Evolutionary conservation across 495 filamentous ascomycete species (phyloP), one percentile per base, ranked within the genome.

Genomic region (Annulohypoxylon bovei): DNA sequence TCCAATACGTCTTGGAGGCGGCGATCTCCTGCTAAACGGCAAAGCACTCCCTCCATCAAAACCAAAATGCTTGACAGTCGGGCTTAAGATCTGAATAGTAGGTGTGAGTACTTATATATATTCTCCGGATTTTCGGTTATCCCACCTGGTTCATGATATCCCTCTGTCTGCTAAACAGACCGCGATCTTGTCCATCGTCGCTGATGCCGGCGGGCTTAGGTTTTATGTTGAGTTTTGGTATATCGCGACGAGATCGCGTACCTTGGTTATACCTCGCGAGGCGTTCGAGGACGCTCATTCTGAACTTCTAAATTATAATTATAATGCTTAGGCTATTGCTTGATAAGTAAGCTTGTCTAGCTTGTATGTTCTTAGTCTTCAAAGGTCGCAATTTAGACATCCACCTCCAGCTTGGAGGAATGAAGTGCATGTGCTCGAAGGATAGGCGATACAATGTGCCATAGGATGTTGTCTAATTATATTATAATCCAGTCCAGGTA

Each of bases 71-170:
- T 23, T 70, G 50, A 67, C 59, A 5, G 69, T 73, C 8, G 72
- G 75, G 55, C 72, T 75, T 25, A 75, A 39, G 18, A 76, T 46
- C 75, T 76, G 28, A 4, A 33, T 30, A 20, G 5, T 30, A n/a
- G 9, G 28, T 9, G 18, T 58, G 1, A 56, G 25, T 44, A 44
- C 9, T n/a, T 4, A 5, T 8, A 20, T 14, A 47, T 11, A 1
- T 28, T 32, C 25, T 11, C 2, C 16, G 6, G n/a, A n/a, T 35
- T 28, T 39, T 35, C 6, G 3, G 2, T 9, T 16, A 32, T 5
- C 40, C 53, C 68, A 76, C 75, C 60, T 76, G 72, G 37, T 66
- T 68, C 68, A 72, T 66, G 16, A 71, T 62, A 6, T 75, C 66
- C 53, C 62, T 62, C 52, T 58, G 68, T 16, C 65, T 65, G 12